Evolutionary conservation across 495 filamentous ascomycete species (phyloP), one percentile per base, ranked within the genome.

Genomic region (Zalerion maritima): DNA sequence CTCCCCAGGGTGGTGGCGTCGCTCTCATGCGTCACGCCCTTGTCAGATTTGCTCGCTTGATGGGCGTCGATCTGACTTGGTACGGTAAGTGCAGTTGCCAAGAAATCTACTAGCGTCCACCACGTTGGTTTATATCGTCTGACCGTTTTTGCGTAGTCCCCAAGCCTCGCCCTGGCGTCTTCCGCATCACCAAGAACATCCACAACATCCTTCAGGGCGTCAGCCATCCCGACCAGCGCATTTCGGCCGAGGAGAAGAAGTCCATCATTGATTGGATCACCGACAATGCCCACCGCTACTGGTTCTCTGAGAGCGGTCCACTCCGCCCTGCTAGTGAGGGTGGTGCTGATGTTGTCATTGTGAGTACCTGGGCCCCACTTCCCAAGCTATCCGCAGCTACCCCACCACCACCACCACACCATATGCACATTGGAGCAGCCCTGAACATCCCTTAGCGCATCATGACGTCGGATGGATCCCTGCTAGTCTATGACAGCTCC

Each of bases 201-300:
- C 83, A 93, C 64, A 93, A 93, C 46, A 89, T 89, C 42, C 72
- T 93, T 2, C 83, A 93, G 58, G 83, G 83, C 12, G 81, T 87
- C 14, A 69, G 71, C 18, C 54, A 62, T 15, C 68, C 71, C 0
- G 60, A 64, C 1, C 67, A 79, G 29, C 67, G 72, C 6, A 58
- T 89, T 11, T 67, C 57, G 3, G 36, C 50, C 6, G 65, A 77
- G 4, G 69, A 81, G 31, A 70, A 73, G 38, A 49, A 60, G 17
- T 47, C 58, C 6, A 61, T 89, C 18, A 59, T 56, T 6, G 71
- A 76, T 11, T 93, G 84, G 83, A 73, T 81, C 33, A 55, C 62
- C n/a, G 68, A 77, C 12, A 89, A 87, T 46, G 76, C 81, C 1
- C 62, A 69, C 17, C 59, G 78, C 18, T 86, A 82, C 45, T 93